Percentiles rank a stretch among this genome's conserved stretches.
These are phyloP conservation scores for Marchantia paleacea DNA, from an alignment of 225 moss, liverwort and hornwort genomes.

Conservation along the genomic window DNA sequence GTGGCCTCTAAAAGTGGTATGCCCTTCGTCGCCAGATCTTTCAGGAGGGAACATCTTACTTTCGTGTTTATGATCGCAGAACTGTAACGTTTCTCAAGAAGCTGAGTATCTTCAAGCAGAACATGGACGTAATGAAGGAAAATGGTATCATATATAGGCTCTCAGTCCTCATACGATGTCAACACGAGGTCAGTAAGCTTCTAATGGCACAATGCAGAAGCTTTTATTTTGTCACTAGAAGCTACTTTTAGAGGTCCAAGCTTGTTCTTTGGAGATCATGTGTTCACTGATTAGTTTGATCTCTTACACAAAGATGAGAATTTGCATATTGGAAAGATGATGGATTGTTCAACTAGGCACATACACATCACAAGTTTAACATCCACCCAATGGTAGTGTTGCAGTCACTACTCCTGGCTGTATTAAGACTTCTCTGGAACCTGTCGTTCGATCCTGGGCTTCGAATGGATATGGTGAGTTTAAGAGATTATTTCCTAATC, in stretches of 20 bases:
- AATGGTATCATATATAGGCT: constrained; percentile 45
- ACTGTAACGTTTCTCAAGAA: constrained; percentile 55
- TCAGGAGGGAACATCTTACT: not conserved
- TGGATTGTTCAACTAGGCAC: not conserved
- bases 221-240: not conserved
- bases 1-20: too few relatives aligned
- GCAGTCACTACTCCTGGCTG: constrained; percentile 51
- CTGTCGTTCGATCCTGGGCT: constrained; percentile 51
- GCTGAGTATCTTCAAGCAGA: constrained; percentile 57
- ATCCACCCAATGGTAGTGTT: not conserved
- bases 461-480: constrained; percentile 45
- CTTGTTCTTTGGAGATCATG: not conserved
- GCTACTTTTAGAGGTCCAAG: not conserved
- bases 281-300: not conserved
- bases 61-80: constrained; percentile 28
- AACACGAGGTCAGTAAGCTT: constrained; percentile 37
- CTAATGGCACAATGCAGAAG: not conserved
- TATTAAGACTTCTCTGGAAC: constrained; percentile 58
- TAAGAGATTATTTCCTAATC: not conserved
- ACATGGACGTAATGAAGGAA: constrained; percentile 49
- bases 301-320: not conserved
- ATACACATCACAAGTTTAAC: not conserved
- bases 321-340: not conserved
- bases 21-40: not conserved
- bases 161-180: constrained; percentile 44